Conservation (phyloP, 1,139 yeast genomes). For the Geotrichum histeridarum region DNA sequence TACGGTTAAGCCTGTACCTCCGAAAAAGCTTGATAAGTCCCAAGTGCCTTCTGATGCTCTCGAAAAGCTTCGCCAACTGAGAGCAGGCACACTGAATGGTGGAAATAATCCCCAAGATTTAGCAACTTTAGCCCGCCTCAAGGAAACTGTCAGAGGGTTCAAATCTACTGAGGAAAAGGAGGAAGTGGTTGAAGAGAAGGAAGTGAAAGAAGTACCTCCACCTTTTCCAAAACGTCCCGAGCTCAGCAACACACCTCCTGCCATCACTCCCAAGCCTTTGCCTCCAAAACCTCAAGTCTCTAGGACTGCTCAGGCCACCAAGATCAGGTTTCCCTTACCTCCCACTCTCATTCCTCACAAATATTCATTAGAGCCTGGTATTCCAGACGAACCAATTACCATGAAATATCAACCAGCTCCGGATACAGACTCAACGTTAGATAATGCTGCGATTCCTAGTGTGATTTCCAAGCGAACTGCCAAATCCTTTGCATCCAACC, state of each 20-base stretch:
- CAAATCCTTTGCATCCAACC: slow-evolving; percentile 19
- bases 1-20: slow-evolving; percentile 15
- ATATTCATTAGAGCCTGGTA: slow-evolving; percentile 11
- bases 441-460: slow-evolving; percentile 14
- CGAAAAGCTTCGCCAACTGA: slow-evolving; percentile 26
- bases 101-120: not conserved
- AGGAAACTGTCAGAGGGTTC: not conserved
- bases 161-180: not conserved
- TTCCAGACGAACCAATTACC: slow-evolving; percentile 8
- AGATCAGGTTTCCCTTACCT: slow-evolving; percentile 17
- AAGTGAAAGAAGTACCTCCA: slow-evolving; percentile 6
- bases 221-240: slow-evolving; percentile 8
- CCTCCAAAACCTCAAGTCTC: slow-evolving; percentile 7
- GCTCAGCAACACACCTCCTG: not conserved
- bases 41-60: slow-evolving; percentile 23
- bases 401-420: slow-evolving; percentile 13
- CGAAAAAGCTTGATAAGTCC: slow-evolving; percentile 9
- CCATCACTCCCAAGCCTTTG: not conserved
- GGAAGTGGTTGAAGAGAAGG: not conserved
- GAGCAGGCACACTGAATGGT: slow-evolving; percentile 22
- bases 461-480: slow-evolving; percentile 16
- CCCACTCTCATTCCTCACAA: slow-evolving; percentile 14
- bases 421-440: slow-evolving; percentile 1
- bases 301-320: not conserved
- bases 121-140: not conserved